phyloP scores from a whole-genome alignment of 2,329 filamentous ascomycete genomes.

The Xylariaceae sp. region DNA sequence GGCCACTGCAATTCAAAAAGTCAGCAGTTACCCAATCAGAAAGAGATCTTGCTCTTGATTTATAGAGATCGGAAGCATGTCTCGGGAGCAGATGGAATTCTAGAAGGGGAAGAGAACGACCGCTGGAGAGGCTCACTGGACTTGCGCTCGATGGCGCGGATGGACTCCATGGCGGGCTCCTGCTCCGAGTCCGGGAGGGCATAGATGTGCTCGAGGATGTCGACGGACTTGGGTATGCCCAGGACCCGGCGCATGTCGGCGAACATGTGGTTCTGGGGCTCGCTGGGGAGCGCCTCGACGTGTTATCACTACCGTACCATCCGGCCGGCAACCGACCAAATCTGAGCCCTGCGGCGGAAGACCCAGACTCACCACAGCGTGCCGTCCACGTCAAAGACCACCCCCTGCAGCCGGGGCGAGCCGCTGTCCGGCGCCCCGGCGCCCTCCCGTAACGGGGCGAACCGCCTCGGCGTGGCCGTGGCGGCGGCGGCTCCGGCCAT shows the following conservation, averaged over 20 bases:
- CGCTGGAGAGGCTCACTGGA: too few relatives aligned
- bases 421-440: slow-evolving; percentile 22
- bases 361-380: slow-evolving; percentile 81
- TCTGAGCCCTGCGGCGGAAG: too few relatives aligned
- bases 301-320: too few relatives aligned
- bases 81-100: too few relatives aligned
- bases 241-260: slow-evolving; percentile 71
- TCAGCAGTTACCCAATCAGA: too few relatives aligned
- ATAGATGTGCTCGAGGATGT: slow-evolving; percentile 88
- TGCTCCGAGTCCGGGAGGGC: slow-evolving; percentile 56
- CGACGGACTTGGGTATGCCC: slow-evolving; percentile 60
- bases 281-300: too few relatives aligned
- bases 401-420: slow-evolving; percentile 44
- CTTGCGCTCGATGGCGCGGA: slow-evolving; percentile 68
- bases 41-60: too few relatives aligned
- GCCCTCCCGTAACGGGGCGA: slow-evolving; percentile 46
- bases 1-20: too few relatives aligned
- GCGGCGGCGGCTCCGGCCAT: too few relatives aligned
- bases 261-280: slow-evolving; percentile 97
- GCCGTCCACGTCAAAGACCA: slow-evolving; percentile 91
- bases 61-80: too few relatives aligned
- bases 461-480: slow-evolving; percentile 36
- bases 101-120: slow-evolving; percentile 46
- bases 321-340: too few relatives aligned
- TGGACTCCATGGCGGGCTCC: slow-evolving; percentile 59